Evolutionary conservation across 345 rosid genomes (phyloP), one percentile per base, ranked within the genome.

Genomic region (Populus alba): DNA sequence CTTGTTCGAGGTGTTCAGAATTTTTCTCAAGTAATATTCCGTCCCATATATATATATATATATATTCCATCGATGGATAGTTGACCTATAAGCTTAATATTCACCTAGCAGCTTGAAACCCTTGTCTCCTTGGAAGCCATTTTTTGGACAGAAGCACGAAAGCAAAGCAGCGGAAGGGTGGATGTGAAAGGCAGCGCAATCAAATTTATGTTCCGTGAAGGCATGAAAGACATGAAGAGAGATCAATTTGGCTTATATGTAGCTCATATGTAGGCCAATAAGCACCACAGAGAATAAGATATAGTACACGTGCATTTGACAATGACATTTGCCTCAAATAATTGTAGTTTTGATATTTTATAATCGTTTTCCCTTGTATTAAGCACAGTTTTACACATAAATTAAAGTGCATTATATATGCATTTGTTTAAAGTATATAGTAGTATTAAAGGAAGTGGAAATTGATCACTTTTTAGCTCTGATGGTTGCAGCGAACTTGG

Each of bases 401-500:
- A 35, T 11, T 67, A 43, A 43, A 11, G n/a, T 35, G 43, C 18
- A 2, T 16, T 29, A 27, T 65, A 59, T 20, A 38, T 12, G 45
- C 23, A 25, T 69, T 31, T 65, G 61, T 47, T 11, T 47, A n/a
- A 49, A 16, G 71, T 33, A 47, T n/a, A 25, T 15, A 17, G 61
- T 17, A 27, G 31, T 17, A 4, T 27, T 1, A 18, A 22, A 29
- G 33, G 45, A 63, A 10, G 18, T 20, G 13, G 25, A 1, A 45
- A 17, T 43, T 43, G 45, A 20, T 59, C 43, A 12, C 33, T 39
- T 20, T 75, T n/a, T 57, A 22, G 63, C 68, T 75, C 69, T 66
- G 72, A 77, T 77, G 72, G 83, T 83, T 82, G 76, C 43, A 75
- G 76, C 82, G 31, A 82, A 75, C 78, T 55, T 71, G 61, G 16